Conservation (phyloP, 768 basidiomycete species). For the Strobilomyces confusus region DNA sequence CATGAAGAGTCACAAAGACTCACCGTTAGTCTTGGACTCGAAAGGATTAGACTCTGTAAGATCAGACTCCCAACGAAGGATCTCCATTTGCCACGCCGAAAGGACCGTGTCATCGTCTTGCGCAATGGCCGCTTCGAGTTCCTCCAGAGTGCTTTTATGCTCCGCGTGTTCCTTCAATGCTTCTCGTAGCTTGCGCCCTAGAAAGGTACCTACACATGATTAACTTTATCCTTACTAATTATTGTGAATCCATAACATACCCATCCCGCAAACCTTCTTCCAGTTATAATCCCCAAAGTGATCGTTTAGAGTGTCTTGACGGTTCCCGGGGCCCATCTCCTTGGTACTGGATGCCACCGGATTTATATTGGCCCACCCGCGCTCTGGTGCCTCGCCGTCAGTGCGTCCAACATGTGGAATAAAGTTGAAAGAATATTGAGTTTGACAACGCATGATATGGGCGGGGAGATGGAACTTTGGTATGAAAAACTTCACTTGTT, state of each 20-base stretch:
- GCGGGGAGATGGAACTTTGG: too few species aligned
- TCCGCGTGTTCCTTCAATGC: background rate
- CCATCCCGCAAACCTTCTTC: background rate
- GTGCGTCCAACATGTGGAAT: too few species aligned
- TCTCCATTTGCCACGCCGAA: background rate
- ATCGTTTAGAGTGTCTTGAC: too few species aligned
- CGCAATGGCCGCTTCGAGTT: background rate
- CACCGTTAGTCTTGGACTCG: background rate
- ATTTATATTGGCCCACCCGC: too few species aligned
- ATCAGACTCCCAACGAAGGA: background rate
- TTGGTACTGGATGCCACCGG: too few species aligned
- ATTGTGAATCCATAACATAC: background rate
- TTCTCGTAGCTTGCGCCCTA: background rate
- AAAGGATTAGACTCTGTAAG: background rate
- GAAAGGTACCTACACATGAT: background rate
- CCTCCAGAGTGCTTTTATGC: background rate
- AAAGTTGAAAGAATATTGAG: too few species aligned
- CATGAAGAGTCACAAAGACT: background rate
- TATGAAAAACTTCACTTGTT: too few species aligned
- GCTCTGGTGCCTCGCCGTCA: too few species aligned
- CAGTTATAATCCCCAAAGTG: too few species aligned
- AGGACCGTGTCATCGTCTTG: background rate
- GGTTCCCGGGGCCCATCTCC: too few species aligned
- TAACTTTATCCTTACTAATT: background rate
- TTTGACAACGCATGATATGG: too few species aligned